Base-by-base conservation (phyloP, 2,329 filamentous ascomycete species). In the Sordariomycetes sp. region DNA sequence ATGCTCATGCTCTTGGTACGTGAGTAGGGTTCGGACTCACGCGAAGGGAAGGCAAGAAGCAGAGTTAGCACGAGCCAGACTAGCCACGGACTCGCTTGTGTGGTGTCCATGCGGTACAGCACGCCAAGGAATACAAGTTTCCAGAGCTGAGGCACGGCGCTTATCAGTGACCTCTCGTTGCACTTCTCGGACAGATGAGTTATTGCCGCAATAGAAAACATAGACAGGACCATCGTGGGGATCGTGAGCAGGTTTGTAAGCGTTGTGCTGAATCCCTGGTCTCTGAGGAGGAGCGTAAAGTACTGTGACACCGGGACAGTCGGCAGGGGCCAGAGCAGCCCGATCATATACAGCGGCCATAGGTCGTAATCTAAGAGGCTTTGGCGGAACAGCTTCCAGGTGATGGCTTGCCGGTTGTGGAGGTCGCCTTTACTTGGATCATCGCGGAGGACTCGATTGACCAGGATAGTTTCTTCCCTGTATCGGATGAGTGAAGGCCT, bases 371-470 rank as follows among this genome's bases (percentile, higher is more conserved):
- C 82, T 5, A 70, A 71, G 0, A 83, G 67, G 3, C 76, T 76
- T 25, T 79, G 67, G 75, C 77, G 82, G 1, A 84, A 72, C 1
- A 75, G 68, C 3, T 66, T 70, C 0, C 71, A 72, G 0, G 78
- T 80, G 40, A 85, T 76, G 0, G 77, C 76, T 65, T 83, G 71
- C 7, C 81, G 76, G 61, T 85, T 85, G 64, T 84, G 79, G 79
- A 86, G 83, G 57, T 77, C 76, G 58, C 78, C 78, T 64, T 82
- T 83, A 53, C 73, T 76, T 0, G 82, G 82, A 59, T 85, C 83
- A 51, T 87, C 83, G 1, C 83, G 78, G 8, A 77, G 63, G 11
- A 77, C 68, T 1, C 85, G 73, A 62, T 85, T 86, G 50, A 86
- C 80, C 2, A 86, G 75, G 59, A 86, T 85, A 25, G 72, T 72